Evolutionary conservation across 2,329 filamentous ascomycete genomes (phyloP).

Genomic region (Epichloe elymi): DNA sequence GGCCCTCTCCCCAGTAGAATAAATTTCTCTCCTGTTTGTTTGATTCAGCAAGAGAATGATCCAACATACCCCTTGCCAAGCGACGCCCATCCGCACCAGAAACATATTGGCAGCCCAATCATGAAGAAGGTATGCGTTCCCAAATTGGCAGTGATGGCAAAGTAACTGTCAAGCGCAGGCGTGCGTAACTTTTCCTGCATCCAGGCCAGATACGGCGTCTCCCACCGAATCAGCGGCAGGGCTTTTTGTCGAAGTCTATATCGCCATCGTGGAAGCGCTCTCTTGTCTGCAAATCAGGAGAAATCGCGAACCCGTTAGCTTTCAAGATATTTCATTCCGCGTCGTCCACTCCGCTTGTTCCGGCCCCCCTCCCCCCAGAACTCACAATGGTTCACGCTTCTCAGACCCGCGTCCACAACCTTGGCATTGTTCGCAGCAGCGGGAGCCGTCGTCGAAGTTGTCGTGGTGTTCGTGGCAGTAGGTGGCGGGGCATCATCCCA

Average conservation of each 20-base stretch:
- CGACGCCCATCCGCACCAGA: conserved; percentile 85
- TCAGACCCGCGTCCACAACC: conserved; percentile 57
- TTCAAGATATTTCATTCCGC: neutral
- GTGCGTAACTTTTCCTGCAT: conserved; percentile 71
- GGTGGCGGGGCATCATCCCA: conserved; percentile 20
- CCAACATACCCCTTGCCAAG: conserved; percentile 70
- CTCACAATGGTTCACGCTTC: conserved; percentile 64
- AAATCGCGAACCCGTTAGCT: conserved; percentile 5
- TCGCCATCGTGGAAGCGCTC: conserved; percentile 75
- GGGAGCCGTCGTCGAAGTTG: neutral
- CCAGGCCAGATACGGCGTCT: conserved; percentile 86
- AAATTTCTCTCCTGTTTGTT: neutral
- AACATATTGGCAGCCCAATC: conserved; percentile 83
- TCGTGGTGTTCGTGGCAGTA: neutral
- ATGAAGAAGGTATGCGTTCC: conserved; percentile 99
- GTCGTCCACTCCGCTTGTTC: neutral
- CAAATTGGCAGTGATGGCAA: conserved; percentile 90
- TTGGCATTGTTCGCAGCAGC: conserved; percentile 13
- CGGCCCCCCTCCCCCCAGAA: neutral
- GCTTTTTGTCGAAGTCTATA: conserved; percentile 70
- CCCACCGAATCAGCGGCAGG: conserved; percentile 81
- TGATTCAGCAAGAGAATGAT: neutral
- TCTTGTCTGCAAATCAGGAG: conserved; percentile 49
- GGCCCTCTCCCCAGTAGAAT: no score
- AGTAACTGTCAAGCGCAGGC: conserved; percentile 84